Conservation (phyloP, 495 filamentous ascomycete species). For the Lepidopterella palustris region DNA sequence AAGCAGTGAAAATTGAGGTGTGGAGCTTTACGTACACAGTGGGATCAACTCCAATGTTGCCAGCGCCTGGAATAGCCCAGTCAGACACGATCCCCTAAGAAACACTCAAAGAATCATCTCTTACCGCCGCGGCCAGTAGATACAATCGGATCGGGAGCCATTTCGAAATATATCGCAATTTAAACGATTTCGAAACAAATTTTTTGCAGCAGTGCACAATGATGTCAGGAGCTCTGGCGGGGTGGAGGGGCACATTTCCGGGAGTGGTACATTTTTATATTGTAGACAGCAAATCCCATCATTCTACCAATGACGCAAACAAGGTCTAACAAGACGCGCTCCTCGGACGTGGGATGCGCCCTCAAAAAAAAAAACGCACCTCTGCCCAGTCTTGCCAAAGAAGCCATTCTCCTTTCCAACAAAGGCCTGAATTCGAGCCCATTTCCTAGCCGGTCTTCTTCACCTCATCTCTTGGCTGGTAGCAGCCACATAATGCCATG, state of each 20-base stretch:
- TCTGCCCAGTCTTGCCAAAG: not conserved
- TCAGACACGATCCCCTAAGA: not conserved
- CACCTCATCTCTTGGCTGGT: not conserved
- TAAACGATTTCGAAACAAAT: not conserved
- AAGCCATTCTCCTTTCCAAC: not conserved
- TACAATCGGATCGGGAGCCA: constrained; percentile 20
- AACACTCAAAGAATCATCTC: not conserved
- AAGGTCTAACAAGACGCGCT: not conserved
- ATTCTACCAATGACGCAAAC: not conserved
- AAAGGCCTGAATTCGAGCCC: not conserved
- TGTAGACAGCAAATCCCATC: not conserved
- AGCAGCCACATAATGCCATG: not conserved
- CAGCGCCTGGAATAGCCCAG: constrained; percentile 28
- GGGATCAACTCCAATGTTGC: constrained; percentile 37
- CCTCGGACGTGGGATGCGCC: not conserved
- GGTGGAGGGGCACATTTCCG: not conserved
- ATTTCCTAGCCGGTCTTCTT: not conserved
- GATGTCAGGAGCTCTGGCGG: not conserved
- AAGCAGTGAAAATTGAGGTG: not conserved
- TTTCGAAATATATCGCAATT: constrained; percentile 1
- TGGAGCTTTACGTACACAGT: constrained; percentile 19
- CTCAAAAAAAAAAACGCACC: too few relatives aligned
- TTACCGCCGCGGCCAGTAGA: constrained; percentile 40
- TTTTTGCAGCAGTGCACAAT: not conserved
- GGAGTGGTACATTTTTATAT: not conserved